These are phyloP conservation scores for Neonectria hederae DNA, from an alignment of 2,329 filamentous ascomycete genomes.

Conservation along the genomic window DNA sequence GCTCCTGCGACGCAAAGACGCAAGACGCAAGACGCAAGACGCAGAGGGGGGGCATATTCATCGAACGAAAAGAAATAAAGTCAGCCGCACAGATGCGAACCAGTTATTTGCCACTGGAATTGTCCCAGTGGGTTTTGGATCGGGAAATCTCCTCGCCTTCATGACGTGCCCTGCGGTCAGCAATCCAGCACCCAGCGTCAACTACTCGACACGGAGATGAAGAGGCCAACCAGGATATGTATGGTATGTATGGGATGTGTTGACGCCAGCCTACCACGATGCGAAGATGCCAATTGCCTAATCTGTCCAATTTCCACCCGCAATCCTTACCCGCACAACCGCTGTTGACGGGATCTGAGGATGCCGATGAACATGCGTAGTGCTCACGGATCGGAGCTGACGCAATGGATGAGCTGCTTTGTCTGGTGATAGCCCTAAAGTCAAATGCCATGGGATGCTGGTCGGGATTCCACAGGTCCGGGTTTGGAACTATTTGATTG, in stretches of 20 bases:
- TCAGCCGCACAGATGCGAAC: slow-evolving; percentile 31
- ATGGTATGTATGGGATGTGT: background rate
- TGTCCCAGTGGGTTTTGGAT: slow-evolving; percentile 16
- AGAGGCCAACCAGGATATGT: background rate
- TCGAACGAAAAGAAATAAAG: slow-evolving; percentile 15
- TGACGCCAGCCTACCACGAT: slow-evolving; percentile 12
- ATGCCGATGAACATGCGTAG: slow-evolving; percentile 31
- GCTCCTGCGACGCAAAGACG: background rate
- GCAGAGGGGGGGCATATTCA: slow-evolving; percentile 19
- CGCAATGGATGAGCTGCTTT: slow-evolving; percentile 38
- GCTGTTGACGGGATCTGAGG: slow-evolving; percentile 19
- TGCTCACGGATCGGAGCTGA: slow-evolving; percentile 39
- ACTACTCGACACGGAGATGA: background rate
- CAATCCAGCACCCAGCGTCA: slow-evolving; percentile 6
- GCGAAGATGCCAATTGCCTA: slow-evolving; percentile 10
- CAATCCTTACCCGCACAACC: slow-evolving; percentile 24
- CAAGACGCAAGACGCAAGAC: slow-evolving; percentile 16
- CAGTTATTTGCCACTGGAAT: slow-evolving; percentile 31
- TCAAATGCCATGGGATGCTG: slow-evolving; percentile 36
- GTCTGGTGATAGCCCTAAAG: slow-evolving; percentile 37
- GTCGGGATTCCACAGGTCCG: slow-evolving; percentile 24
- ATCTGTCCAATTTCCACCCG: slow-evolving; percentile 35
- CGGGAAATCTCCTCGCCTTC: slow-evolving; percentile 19
- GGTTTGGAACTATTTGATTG: slow-evolving; percentile 23
- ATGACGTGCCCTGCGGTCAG: slow-evolving; percentile 18